A percentile compares a stretch with the other conserved stretches of the same genome.
Conservation (phyloP, 2,329 filamentous ascomycete genomes). For the Tolypocladium amazonense region DNA sequence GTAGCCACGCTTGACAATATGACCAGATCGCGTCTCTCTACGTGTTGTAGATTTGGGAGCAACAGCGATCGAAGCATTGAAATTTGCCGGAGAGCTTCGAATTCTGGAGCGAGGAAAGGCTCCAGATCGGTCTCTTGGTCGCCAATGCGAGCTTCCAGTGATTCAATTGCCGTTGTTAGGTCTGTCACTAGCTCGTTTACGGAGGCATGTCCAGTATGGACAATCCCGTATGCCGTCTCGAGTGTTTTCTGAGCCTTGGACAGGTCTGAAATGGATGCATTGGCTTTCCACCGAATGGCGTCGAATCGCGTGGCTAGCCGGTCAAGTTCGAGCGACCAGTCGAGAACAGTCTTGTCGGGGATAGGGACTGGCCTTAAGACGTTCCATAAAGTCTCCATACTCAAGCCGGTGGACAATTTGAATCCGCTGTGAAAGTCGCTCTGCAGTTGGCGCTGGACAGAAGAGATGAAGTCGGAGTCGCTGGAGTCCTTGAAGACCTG, state of each 20-base stretch:
- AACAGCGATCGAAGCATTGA: slow-evolving; percentile 26
- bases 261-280: slow-evolving; percentile 39
- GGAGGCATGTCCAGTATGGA: slow-evolving; percentile 30
- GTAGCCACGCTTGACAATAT: slow-evolving; percentile 35
- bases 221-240: slow-evolving; percentile 43
- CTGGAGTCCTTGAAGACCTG: slow-evolving; percentile 10
- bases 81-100: slow-evolving; percentile 46
- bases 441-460: slow-evolving; percentile 31
- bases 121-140: slow-evolving; percentile 27
- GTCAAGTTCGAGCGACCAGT: slow-evolving; percentile 40
- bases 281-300: slow-evolving; percentile 45
- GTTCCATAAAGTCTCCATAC: slow-evolving; percentile 74
- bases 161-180: slow-evolving; percentile 38
- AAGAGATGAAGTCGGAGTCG: slow-evolving; percentile 25
- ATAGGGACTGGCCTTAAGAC: slow-evolving; percentile 54
- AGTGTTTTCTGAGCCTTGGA: slow-evolving; percentile 43
- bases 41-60: not conserved
- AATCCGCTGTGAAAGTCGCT: slow-evolving; percentile 58
- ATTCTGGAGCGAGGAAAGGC: slow-evolving; percentile 43
- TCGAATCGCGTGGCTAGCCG: slow-evolving; percentile 50
- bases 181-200: slow-evolving; percentile 37
- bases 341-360: slow-evolving; percentile 31
- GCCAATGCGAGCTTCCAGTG: slow-evolving; percentile 35
- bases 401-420: slow-evolving; percentile 62
- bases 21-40: slow-evolving; percentile 25